Base-by-base conservation (phyloP, 768 basidiomycete genomes). In the Lyophyllum decastes region DNA sequence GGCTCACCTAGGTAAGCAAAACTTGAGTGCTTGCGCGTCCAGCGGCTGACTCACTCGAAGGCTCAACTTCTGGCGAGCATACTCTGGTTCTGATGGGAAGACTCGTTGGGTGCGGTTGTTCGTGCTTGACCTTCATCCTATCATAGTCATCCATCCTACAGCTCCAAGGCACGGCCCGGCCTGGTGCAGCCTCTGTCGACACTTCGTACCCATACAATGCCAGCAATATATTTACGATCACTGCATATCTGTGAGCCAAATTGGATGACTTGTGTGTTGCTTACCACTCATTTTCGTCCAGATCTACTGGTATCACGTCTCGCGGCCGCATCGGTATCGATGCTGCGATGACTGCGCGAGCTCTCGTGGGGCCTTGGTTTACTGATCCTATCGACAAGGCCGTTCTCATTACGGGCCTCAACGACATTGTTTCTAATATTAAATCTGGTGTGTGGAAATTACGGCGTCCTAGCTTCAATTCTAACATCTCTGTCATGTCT, bases 131-230 rank as follows among this genome's bases (percentile, higher is more conserved):
- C 6, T 22, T 2, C n/a, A 17, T 51, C 16, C n/a, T n/a, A 50
- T n/a, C 16, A 33, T 19, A 7, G 7, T 34, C 7, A 50, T 17
- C 14, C 2, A 47, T 11, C 14, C 4, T 24, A 8, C 59, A 84
- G 84, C 62, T 82, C 34, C 85, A 88, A 79, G 86, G 86, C 34
- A 87, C 85, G 8, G 84, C 78, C 27, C 81, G 85, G n/a, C 85
- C 85, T 11, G 85, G 86, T 41, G 83, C 82, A 6, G 80, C 80
- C 3, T 81, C 77, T 5, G 72, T 82, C 52, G 76, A 73, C 40
- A 83, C 83, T 1, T 60, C 64, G 2, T 75, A 78, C 61, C 74
- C 84, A 2, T 88, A 79, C 67, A 85, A 87, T 60, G 70, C 70
- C 35, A 78, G 77, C 66, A 72, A 81, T 64, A 79, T 84, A 54